Conservation (phyloP, 2,329 filamentous ascomycete genomes). For the Seiridium unicorne region DNA sequence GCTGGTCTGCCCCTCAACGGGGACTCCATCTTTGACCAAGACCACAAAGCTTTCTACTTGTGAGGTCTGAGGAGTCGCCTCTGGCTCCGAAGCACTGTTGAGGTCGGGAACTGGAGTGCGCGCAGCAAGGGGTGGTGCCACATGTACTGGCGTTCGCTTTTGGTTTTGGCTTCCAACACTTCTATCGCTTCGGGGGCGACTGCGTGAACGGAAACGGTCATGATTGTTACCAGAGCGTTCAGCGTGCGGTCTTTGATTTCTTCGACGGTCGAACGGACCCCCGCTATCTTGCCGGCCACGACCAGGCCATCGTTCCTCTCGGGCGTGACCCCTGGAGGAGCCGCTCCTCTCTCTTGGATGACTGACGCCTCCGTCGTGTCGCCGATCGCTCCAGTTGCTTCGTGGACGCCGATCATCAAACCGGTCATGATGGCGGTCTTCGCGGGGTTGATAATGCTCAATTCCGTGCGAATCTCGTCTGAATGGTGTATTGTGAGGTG, state of each 20-base stretch:
- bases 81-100: background rate
- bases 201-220: slow-evolving; percentile 2
- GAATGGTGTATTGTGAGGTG: background rate
- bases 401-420: no score
- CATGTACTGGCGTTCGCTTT: background rate
- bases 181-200: background rate
- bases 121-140: background rate
- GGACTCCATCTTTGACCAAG: background rate
- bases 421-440: background rate
- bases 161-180: background rate
- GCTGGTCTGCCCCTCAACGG: background rate
- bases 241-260: background rate
- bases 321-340: background rate
- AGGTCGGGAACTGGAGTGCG: background rate
- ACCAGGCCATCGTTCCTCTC: background rate
- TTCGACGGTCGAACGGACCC: slow-evolving; percentile 1
- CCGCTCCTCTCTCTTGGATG: background rate
- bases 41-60: background rate
- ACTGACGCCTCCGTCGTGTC: background rate
- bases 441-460: background rate
- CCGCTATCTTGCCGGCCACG: background rate
- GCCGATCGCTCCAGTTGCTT: background rate
- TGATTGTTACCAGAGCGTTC: background rate
- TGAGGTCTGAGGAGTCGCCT: background rate
- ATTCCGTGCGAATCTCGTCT: background rate